Conservation (phyloP, 129 eudicot species). For the Chrysanthemum lavandulifolium region DNA sequence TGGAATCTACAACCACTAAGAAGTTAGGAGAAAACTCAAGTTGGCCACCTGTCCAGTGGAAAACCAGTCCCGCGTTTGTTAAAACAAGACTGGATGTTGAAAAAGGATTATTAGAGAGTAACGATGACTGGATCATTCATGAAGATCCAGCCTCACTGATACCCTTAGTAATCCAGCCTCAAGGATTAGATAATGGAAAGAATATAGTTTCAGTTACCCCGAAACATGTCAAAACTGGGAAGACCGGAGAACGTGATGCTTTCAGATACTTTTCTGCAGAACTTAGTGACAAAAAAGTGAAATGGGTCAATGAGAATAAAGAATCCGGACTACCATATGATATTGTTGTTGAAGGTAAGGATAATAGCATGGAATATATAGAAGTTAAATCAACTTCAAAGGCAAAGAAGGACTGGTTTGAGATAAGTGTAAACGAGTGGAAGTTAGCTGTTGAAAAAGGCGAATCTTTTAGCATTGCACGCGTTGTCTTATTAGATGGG, state of each 20-base stretch:
- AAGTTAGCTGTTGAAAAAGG: conserved; percentile 66
- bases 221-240: conserved; percentile 51
- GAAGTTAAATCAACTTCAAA: conserved; percentile 68
- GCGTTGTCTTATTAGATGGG: conserved; percentile 44
- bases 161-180: neutral
- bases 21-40: conserved; percentile 32
- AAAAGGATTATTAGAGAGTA: conserved; percentile 6
- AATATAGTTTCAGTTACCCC: neutral
- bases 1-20: no score
- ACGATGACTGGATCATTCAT: conserved; percentile 28
- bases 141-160: conserved; percentile 12
- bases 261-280: conserved; percentile 35
- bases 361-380: conserved; percentile 47
- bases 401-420: conserved; percentile 57
- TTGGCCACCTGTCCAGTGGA: conserved; percentile 93
- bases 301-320: conserved; percentile 59
- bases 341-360: conserved; percentile 41
- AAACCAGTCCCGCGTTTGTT: conserved; percentile 75
- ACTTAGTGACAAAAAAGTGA: conserved; percentile 34
- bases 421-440: conserved; percentile 57
- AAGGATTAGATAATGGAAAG: no score
- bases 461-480: conserved; percentile 63
- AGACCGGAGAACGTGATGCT: conserved; percentile 60
- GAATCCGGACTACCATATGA: conserved; percentile 80
- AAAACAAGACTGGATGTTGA: conserved; percentile 12